Evolutionary conservation across 2,329 filamentous ascomycete species (phyloP).

Genomic region (Aureobasidium leucospermi): DNA sequence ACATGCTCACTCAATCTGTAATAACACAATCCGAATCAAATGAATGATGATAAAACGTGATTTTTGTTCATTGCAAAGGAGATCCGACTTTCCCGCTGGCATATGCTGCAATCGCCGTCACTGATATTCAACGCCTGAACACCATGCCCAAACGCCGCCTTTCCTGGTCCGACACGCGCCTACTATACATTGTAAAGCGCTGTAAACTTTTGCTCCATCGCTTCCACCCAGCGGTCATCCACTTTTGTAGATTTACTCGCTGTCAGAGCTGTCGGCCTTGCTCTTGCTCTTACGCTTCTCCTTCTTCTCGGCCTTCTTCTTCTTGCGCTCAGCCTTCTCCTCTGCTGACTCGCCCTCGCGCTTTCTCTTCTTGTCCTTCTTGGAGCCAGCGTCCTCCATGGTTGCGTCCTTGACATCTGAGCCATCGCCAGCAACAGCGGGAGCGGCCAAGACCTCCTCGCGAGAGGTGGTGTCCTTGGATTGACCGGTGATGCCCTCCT

Average conservation of each 20-base stretch:
- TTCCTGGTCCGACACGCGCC: slow-evolving; percentile 4
- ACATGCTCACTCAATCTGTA: background rate
- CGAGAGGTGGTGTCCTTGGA: slow-evolving; percentile 34
- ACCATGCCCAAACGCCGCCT: slow-evolving; percentile 15
- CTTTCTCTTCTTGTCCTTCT: slow-evolving; percentile 44
- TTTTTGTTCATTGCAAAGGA: slow-evolving; percentile 13
- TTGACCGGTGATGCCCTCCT: slow-evolving; percentile 28
- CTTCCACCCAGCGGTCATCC: background rate
- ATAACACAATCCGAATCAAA: background rate
- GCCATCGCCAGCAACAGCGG: slow-evolving; percentile 27
- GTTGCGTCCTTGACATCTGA: slow-evolving; percentile 13
- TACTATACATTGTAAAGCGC: slow-evolving; percentile 14
- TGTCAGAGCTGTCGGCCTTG: slow-evolving; percentile 31
- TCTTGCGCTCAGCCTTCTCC: slow-evolving; percentile 42
- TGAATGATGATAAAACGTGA: slow-evolving; percentile 11
- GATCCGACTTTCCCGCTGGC: slow-evolving; percentile 13
- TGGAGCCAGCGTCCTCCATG: slow-evolving; percentile 21
- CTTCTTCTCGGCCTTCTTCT: slow-evolving; percentile 74
- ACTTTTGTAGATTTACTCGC: slow-evolving; percentile 24
- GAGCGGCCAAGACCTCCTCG: slow-evolving; percentile 33
- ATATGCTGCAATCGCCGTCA: slow-evolving; percentile 14
- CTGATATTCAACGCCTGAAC: slow-evolving; percentile 14
- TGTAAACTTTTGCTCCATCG: background rate
- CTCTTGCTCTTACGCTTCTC: slow-evolving; percentile 61
- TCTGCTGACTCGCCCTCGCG: slow-evolving; percentile 40